Evolutionary conservation across 306 rosid species (phyloP), one percentile per base, ranked within the genome.

Genomic region (Argentina anserina): DNA sequence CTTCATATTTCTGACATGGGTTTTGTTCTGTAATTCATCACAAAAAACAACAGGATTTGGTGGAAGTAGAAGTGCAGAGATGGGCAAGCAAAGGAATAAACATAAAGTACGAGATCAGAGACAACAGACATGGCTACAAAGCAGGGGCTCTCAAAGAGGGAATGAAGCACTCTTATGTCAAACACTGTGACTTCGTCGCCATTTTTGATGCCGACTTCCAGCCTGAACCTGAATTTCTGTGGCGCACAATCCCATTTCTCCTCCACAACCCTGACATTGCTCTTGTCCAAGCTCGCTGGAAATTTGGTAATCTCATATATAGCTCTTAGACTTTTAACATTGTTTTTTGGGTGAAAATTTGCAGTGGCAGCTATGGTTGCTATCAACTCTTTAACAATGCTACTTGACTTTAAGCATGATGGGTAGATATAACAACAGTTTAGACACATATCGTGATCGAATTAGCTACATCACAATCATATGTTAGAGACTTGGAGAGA

Each of bases 121-220:
- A 78, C 81, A 89, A 84, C 76, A 87, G 98, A 76, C 89, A 78
- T 71, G 98, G 97, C 9, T 91, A 90, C 86, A 93, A 93, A 81
- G 97, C 97, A 18, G 98, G 98, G 36, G 92, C 97, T 46, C 92
- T 93, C 5, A 91, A 80, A 55, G 92, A 89, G 78, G 98, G 96
- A 26, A 89, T 93, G 97, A 93, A 91, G 79, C 98, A 91, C 67
- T 81, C 83, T 65, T 90, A 93, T 36, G 98, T 93, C 67, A 83
- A 84, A 41, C 86, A 80, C 4, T 93, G 98, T 76, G 97, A 90
- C 62, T 90, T 65, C 63, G 98, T 91, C 0, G 97, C 92, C 60
- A 93, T 93, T 65, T 86, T 93, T 43, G 98, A 93, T 63, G 98
- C 97, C 31, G 98, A 93, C 75, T 93, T 93, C 79, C 98, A 93